A percentile compares a stretch with the other conserved stretches of the same genome.
Evolutionary conservation across 148 eudicot genomes (phyloP).

Genomic region (Amaranthus palmeri): DNA sequence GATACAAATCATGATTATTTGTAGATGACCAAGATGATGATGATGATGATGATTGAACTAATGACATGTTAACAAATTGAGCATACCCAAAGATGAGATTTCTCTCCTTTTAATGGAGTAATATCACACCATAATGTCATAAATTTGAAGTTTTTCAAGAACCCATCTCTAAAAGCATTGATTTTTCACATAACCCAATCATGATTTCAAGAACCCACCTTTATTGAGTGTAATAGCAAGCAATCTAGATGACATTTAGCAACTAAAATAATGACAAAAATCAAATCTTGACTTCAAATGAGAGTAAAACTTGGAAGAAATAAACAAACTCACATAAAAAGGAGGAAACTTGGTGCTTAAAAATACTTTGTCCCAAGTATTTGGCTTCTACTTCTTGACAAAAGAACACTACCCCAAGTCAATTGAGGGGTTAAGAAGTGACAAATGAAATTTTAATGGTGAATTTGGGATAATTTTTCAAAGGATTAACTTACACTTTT

Average conservation of each 20-base stretch:
- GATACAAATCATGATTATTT: conserved; percentile 22
- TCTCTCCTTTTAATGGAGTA: conserved; percentile 5
- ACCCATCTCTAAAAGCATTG: conserved; percentile 19
- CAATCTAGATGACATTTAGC: conserved; percentile 15
- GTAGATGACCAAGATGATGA: conserved; percentile 16
- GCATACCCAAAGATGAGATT: conserved; percentile 18
- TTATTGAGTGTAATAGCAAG: conserved; percentile 18
- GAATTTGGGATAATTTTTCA: not conserved
- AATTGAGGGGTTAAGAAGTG: not conserved
- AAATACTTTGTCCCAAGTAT: conserved; percentile 5
- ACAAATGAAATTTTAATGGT: not conserved
- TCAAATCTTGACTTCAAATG: conserved; percentile 15
- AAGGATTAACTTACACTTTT: conserved; percentile 3
- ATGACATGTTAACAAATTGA: conserved; percentile 27
- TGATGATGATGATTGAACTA: conserved; percentile 6
- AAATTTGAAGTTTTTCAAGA: conserved; percentile 7
- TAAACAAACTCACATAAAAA: conserved; percentile 5
- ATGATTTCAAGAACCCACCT: conserved; percentile 7
- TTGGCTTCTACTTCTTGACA: conserved; percentile 13
- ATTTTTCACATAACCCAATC: conserved; percentile 31
- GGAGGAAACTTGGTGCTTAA: conserved; percentile 2
- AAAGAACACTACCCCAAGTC: conserved; percentile 3
- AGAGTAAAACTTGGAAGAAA: not conserved
- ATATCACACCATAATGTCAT: conserved; percentile 1
- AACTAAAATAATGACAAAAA: conserved; percentile 4